A percentile compares a stretch with the other conserved stretches of the same genome.
These are phyloP conservation scores for Mycena indigotica DNA, from an alignment of 768 basidiomycete species.

Conservation along the genomic window DNA sequence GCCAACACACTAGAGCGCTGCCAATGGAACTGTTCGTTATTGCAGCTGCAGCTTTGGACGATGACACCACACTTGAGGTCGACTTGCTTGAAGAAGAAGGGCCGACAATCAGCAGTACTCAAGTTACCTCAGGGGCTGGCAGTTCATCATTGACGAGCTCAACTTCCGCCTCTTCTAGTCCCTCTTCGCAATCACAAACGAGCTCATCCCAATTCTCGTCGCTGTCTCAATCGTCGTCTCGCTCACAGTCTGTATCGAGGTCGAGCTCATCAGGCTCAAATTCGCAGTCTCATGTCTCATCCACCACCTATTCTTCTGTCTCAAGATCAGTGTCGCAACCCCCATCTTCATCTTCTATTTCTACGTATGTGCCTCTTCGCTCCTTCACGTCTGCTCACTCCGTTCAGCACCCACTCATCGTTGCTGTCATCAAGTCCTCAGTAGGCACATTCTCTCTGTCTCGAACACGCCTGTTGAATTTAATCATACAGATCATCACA, in stretches of 20 bases:
- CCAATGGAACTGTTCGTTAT: neutral
- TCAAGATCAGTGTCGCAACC: neutral
- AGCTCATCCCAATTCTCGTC: neutral
- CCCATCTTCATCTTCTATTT: neutral
- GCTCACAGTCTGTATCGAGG: neutral
- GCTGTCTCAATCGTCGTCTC: neutral
- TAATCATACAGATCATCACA: constrained; percentile 8
- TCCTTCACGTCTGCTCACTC: no score
- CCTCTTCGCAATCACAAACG: neutral
- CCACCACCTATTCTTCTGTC: neutral
- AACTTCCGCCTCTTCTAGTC: neutral
- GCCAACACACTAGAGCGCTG: neutral
- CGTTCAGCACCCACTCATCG: no score
- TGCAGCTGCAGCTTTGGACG: neutral
- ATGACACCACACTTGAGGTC: neutral
- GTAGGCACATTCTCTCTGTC: no score
- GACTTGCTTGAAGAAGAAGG: neutral
- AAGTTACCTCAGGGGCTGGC: neutral
- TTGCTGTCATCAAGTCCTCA: no score
- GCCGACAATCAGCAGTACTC: no score
- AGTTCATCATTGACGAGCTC: neutral
- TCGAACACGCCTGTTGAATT: no score
- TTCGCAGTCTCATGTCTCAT: neutral
- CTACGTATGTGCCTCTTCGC: neutral
- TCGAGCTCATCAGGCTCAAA: neutral